These are phyloP conservation scores for Botrytis fragariae DNA, from an alignment of 2,329 filamentous ascomycete genomes.

Conservation along the genomic window DNA sequence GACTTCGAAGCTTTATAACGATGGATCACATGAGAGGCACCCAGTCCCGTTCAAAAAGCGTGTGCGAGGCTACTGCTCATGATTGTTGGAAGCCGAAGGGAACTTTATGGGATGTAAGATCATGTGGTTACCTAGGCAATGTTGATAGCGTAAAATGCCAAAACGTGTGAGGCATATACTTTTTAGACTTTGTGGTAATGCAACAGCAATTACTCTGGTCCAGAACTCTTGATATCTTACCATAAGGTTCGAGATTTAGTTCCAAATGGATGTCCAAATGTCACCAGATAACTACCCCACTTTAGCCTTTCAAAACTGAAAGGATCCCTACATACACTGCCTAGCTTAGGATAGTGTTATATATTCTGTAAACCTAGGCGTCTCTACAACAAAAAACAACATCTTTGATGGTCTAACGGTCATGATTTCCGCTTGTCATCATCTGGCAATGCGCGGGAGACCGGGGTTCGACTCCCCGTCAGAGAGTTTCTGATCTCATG, in stretches of 20 bases:
- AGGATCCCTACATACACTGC: background rate
- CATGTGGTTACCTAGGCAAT: background rate
- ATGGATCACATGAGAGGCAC: background rate
- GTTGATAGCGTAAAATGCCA: background rate
- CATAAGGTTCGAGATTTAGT: background rate
- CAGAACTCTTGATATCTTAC: background rate
- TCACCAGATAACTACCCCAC: background rate
- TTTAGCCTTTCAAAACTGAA: background rate
- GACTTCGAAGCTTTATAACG: background rate
- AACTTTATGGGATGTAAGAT: background rate
- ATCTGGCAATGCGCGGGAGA: conserved; percentile 26
- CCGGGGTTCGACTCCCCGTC: conserved; percentile 34
- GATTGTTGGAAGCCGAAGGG: background rate
- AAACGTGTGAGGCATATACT: too few species aligned
- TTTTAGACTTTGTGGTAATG: background rate
- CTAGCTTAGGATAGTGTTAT: too few species aligned
- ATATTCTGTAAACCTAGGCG: too few species aligned
- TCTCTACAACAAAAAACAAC: conserved; percentile 13
- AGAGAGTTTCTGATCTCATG: conserved; percentile 11
- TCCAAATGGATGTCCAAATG: background rate
- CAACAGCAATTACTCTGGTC: background rate
- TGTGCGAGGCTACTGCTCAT: background rate
- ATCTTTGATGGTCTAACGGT: conserved; percentile 40
- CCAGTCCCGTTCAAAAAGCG: too few species aligned
- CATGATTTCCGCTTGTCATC: conserved; percentile 41